These are phyloP conservation scores for Tausonia pullulans DNA, from an alignment of 1,284 basidiomycete species.

Conservation along the genomic window DNA sequence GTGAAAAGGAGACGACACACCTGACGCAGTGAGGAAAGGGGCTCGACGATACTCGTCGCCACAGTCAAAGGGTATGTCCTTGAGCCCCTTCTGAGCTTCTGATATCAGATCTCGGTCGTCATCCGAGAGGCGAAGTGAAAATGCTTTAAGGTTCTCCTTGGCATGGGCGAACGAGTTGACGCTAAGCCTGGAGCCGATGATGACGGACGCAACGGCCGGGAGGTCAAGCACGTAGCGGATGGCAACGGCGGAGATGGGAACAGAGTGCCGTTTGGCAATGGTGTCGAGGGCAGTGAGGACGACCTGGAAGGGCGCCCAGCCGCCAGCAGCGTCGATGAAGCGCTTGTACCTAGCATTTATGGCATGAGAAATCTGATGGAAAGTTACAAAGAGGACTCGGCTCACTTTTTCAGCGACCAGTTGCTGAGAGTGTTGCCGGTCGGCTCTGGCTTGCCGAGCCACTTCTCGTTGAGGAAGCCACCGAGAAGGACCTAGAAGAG, in stretches of 20 bases:
- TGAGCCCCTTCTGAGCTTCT: slow-evolving; percentile 12
- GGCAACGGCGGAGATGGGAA: slow-evolving; percentile 17
- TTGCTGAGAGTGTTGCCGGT: neutral
- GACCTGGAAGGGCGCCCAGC: slow-evolving; percentile 19
- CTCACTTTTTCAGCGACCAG: slow-evolving; percentile 13
- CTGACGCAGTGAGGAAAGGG: slow-evolving; percentile 14
- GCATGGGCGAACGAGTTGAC: neutral
- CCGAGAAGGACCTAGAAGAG: slow-evolving; percentile 13
- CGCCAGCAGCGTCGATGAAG: slow-evolving; percentile 12
- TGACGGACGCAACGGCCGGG: slow-evolving; percentile 16
- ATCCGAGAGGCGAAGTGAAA: slow-evolving; percentile 1
- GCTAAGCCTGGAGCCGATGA: slow-evolving; percentile 17
- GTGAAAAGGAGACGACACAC: too few species aligned
- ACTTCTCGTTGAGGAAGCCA: slow-evolving; percentile 19
- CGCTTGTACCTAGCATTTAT: neutral
- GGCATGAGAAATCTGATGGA: neutral
- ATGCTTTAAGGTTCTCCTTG: neutral
- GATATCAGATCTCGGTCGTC: slow-evolving; percentile 3
- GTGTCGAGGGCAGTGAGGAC: slow-evolving; percentile 13
- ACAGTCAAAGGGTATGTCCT: slow-evolving; percentile 14
- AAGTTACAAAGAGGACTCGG: neutral
- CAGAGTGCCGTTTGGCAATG: slow-evolving; percentile 17
- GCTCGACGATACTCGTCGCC: slow-evolving; percentile 16
- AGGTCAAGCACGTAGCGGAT: slow-evolving; percentile 18
- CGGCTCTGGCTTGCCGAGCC: slow-evolving; percentile 17